Percentiles rank a stretch among this genome's conserved stretches.
These are phyloP conservation scores for Cyclocybe cylindracea DNA, from an alignment of 768 basidiomycete species.

Conservation along the genomic window DNA sequence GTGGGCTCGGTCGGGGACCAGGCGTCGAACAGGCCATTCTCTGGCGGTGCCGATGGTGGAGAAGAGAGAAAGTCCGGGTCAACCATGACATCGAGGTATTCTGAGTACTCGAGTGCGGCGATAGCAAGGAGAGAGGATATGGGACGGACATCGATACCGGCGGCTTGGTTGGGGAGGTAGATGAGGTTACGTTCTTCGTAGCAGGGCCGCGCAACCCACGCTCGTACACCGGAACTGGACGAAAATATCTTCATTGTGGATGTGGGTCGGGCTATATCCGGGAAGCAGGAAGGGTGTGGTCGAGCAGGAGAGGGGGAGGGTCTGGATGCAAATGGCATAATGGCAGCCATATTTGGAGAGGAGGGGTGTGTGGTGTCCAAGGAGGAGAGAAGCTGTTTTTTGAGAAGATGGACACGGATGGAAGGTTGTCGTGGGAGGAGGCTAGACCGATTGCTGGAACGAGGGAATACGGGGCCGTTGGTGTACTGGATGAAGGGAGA, in stretches of 20 bases:
- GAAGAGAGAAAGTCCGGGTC: constrained; percentile 41
- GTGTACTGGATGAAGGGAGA: constrained; percentile 46
- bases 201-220: constrained; percentile 73
- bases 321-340: constrained; percentile 45
- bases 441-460: constrained; percentile 43
- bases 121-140: constrained; percentile 56
- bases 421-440: constrained; percentile 37
- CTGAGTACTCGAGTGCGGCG: constrained; percentile 72
- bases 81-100: constrained; percentile 63
- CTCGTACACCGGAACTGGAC: constrained; percentile 58
- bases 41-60: constrained; percentile 12
- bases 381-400: constrained; percentile 48
- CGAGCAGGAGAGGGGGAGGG: constrained; percentile 21
- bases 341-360: constrained; percentile 40
- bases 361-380: constrained; percentile 38
- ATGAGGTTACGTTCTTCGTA: constrained; percentile 72
- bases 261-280: constrained; percentile 28
- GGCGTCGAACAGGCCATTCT: constrained; percentile 15
- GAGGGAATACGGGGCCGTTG: constrained; percentile 29
- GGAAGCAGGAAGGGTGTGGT: constrained; percentile 22
- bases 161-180: constrained; percentile 42
- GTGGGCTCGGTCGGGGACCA: constrained; percentile 15
- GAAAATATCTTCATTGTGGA: constrained; percentile 30
- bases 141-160: constrained; percentile 35
- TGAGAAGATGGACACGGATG: constrained; percentile 49